phyloP scores from a whole-genome alignment of 139 green algal genomes.

The Marvania coccoides region DNA sequence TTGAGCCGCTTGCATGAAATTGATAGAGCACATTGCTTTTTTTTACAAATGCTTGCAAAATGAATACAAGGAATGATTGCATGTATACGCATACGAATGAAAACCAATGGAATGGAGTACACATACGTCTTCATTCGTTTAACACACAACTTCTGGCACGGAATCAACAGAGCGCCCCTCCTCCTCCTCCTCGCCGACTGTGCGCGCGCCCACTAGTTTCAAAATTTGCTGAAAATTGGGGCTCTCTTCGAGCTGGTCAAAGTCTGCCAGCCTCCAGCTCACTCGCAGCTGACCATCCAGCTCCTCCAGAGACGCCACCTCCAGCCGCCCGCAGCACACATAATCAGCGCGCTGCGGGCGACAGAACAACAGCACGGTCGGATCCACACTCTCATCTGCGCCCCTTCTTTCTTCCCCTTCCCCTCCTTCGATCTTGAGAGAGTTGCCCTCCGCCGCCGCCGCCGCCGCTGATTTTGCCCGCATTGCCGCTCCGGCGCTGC shows the following conservation, averaged over 20 bases:
- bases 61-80: not conserved
- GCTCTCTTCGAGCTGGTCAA: not conserved
- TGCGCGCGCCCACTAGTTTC: no score
- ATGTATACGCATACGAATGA: no score
- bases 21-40: no score
- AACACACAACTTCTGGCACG: no score
- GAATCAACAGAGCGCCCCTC: no score
- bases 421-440: no score
- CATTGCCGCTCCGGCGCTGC: not conserved
- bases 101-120: no score
- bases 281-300: not conserved
- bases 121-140: no score
- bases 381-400: not conserved
- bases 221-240: not conserved
- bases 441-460: no score
- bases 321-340: slow-evolving; percentile 12
- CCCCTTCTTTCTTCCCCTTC: not conserved
- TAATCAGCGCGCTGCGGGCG: not conserved
- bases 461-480: not conserved
- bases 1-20: no score
- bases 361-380: slow-evolving; percentile 18
- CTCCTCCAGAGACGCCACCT: not conserved
- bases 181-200: no score
- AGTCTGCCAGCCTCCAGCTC: not conserved
- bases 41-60: not conserved